phyloP scores from a whole-genome alignment of 805 yeast species.

The Kurtzmaniella fragi region DNA sequence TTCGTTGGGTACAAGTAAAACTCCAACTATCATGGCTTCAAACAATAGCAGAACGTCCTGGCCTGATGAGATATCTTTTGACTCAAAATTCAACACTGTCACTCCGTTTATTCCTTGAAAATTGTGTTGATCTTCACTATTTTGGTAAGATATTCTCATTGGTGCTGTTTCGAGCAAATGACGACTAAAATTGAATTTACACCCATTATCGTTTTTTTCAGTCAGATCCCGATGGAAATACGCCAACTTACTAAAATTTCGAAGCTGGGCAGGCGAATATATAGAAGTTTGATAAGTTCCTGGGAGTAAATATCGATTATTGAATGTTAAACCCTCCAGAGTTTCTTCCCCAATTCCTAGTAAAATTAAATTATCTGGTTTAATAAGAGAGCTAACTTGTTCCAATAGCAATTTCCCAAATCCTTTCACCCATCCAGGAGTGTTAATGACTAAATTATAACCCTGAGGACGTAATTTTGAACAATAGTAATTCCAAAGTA shows the following conservation, averaged over 20 bases:
- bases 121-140: conserved; percentile 3
- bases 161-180: conserved; percentile 23
- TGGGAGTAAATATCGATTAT: conserved; percentile 20
- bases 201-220: not conserved
- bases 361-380: conserved; percentile 56
- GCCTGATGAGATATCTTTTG: conserved; percentile 10
- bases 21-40: conserved; percentile 40
- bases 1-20: conserved; percentile 25
- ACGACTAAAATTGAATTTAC: conserved; percentile 15
- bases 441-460: conserved; percentile 54
- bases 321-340: conserved; percentile 20
- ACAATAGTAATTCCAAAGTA: conserved; percentile 32
- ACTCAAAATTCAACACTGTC: conserved; percentile 18
- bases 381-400: conserved; percentile 36
- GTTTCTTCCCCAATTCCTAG: conserved; percentile 28
- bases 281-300: conserved; percentile 29
- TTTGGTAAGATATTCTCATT: conserved; percentile 21
- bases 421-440: conserved; percentile 93
- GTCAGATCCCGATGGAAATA: conserved; percentile 44
- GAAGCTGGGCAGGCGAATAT: conserved; percentile 47
- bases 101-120: conserved; percentile 22
- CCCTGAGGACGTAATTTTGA: conserved; percentile 15
- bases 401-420: conserved; percentile 67
- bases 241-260: conserved; percentile 46
- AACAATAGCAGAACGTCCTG: conserved; percentile 24